Evolutionary conservation across 202 grass and related monocot species (phyloP).

Genomic region (Setaria italica): DNA sequence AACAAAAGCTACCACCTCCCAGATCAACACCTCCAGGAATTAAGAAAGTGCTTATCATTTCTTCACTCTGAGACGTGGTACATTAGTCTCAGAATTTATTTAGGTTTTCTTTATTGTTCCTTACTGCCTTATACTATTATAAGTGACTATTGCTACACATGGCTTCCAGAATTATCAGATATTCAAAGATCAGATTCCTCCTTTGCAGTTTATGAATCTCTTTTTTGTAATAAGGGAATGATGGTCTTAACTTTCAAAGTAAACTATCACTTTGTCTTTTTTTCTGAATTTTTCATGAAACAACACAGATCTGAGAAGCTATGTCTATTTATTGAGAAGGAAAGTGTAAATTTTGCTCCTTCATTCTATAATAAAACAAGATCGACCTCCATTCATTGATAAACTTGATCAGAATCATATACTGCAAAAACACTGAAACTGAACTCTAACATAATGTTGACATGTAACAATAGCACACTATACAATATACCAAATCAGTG

Average conservation of each 20-base stretch:
- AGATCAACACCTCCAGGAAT: slow-evolving; percentile 1
- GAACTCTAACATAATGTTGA: slow-evolving; percentile 8
- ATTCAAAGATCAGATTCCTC: neutral
- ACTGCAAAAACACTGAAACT: neutral
- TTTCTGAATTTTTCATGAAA: neutral
- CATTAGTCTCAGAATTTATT: slow-evolving; percentile 3
- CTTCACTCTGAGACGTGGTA: neutral
- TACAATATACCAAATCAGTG: neutral
- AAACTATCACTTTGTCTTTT: neutral
- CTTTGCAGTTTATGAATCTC: slow-evolving; percentile 2
- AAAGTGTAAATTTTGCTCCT: neutral
- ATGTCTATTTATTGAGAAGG: neutral
- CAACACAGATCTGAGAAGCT: neutral
- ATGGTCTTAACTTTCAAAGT: neutral
- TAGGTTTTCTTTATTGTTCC: neutral
- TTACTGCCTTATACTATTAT: neutral
- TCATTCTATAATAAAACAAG: neutral
- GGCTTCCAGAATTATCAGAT: slow-evolving; percentile 22
- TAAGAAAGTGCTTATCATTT: neutral
- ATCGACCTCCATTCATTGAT: neutral
- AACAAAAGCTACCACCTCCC: slow-evolving; percentile 8
- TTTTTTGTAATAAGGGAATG: neutral
- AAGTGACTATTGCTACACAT: neutral
- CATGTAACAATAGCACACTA: neutral
- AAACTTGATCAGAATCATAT: slow-evolving; percentile 2